Base-by-base conservation (phyloP, 805 yeast genomes). In the Candida piceae region DNA sequence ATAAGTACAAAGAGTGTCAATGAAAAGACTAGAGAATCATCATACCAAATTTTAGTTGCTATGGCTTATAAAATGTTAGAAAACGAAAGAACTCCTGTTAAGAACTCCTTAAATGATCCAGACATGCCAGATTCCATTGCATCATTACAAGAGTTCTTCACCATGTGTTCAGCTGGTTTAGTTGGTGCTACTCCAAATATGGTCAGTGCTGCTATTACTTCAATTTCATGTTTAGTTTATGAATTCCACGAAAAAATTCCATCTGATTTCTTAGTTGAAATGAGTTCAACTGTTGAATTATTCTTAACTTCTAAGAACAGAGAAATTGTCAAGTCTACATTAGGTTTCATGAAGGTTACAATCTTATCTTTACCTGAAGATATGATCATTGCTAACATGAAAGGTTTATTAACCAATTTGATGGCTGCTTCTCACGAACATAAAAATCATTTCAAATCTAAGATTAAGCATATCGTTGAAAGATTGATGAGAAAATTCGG, bases 371-470 rank as follows among this genome's bases (percentile, higher is more conserved):
- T 93, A 38, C 95, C 96, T 11, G 83, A 75, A 42, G 95, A 84
- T 16, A 55, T 80, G 48, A 78, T 93, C 37, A 73, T 72, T 48
- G 71, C 78, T 7, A 79, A 80, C 48, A 72, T 90, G 50, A 70
- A 70, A 23, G 79, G 74, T 9, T 63, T 93, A 35, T 66, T 93
- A 36, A 68, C 74, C 18, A 82, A 84, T 50, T 71, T 93, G 52
- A 69, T 93, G 74, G 78, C 79, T 43, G 89, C 97, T 93, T 86
- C 96, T 29, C 93, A 87, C 58, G 97, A 89, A 58, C 97, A 90
- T 62, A 86, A 87, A 54, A 94, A 95, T 32, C 96, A 88, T 57
- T 93, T 93, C 72, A 88, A 86, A 58, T 76, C 89, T 11, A 90
- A 86, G 61, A 90, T 93, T 25, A 86, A 87, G 66, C 97, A 93